Percentiles rank a stretch among this genome's conserved stretches.
phyloP scores from a whole-genome alignment of 179 eudicot genomes.

The Monotropa hypopitys region DNA sequence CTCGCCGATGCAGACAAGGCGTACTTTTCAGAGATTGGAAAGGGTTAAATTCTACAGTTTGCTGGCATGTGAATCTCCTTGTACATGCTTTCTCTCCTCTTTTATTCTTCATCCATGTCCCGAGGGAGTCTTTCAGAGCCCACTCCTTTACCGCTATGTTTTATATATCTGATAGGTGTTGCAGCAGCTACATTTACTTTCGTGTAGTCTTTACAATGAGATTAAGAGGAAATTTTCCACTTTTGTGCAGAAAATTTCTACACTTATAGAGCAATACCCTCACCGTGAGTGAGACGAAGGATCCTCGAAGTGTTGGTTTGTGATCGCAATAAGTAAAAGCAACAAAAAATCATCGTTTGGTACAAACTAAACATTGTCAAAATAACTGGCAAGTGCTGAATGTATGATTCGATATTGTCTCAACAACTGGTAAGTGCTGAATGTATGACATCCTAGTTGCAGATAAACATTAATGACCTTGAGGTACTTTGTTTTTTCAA shows the following conservation, averaged over 20 bases:
- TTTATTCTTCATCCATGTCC: background rate
- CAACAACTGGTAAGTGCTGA: no score
- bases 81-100: slow-evolving; percentile 1
- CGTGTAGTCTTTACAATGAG: background rate
- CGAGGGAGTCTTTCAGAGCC: background rate
- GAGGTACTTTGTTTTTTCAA: no score
- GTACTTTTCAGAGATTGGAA: slow-evolving; percentile 36
- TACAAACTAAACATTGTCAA: no score
- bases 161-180: background rate
- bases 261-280: background rate
- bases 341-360: no score
- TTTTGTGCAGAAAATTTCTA: slow-evolving; percentile 5
- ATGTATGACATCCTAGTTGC: no score
- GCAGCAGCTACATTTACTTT: slow-evolving; percentile 2
- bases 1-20: slow-evolving; percentile 66
- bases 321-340: no score
- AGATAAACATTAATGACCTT: no score
- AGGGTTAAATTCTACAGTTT: slow-evolving; percentile 10
- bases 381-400: no score
- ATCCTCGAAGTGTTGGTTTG: no score
- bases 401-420: no score
- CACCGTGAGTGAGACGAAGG: no score
- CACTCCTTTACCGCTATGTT: background rate
- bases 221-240: background rate
- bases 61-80: background rate